phyloP scores from a whole-genome alignment of 257 asterid genomes.

The Nyctanthes arbortristis region DNA sequence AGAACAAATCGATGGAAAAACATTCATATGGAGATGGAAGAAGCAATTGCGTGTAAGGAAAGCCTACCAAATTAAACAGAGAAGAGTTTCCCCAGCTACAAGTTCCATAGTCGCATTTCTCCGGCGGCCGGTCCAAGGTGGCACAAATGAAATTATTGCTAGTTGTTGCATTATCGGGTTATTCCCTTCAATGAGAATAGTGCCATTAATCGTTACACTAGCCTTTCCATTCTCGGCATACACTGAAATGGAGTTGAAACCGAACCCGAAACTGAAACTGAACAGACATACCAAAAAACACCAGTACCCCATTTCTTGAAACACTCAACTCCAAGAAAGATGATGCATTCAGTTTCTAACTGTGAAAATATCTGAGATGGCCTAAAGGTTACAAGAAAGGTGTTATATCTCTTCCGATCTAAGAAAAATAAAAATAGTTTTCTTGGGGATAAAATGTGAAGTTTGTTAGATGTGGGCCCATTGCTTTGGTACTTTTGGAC shows the following conservation, averaged over 20 bases:
- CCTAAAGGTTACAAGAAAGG: too few species aligned
- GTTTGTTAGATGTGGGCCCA: too few species aligned
- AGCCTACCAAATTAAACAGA: conserved; percentile 68
- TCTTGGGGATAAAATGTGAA: too few species aligned
- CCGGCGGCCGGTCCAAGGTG: conserved; percentile 91
- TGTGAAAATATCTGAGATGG: too few species aligned
- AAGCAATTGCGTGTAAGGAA: too few species aligned
- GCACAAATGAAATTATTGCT: conserved; percentile 75
- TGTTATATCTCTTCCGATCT: too few species aligned
- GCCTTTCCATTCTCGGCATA: conserved; percentile 28
- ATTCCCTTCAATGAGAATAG: conserved; percentile 49
- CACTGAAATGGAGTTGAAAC: conserved; percentile 22
- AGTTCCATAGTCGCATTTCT: conserved; percentile 75
- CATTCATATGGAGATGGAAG: too few species aligned
- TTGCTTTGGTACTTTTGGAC: too few species aligned
- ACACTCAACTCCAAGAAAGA: conserved; percentile 22
- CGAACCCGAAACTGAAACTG: too few species aligned
- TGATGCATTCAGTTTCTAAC: too few species aligned
- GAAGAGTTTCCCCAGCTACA: conserved; percentile 88
- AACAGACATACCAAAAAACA: conserved; percentile 23
- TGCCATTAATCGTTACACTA: conserved; percentile 32
- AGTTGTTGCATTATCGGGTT: conserved; percentile 49
- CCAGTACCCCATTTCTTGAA: conserved; percentile 18
- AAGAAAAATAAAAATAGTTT: too few species aligned
- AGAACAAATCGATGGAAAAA: too few species aligned